Conservation (phyloP, 2,329 filamentous ascomycete species). For the Verticillium nubilum region DNA sequence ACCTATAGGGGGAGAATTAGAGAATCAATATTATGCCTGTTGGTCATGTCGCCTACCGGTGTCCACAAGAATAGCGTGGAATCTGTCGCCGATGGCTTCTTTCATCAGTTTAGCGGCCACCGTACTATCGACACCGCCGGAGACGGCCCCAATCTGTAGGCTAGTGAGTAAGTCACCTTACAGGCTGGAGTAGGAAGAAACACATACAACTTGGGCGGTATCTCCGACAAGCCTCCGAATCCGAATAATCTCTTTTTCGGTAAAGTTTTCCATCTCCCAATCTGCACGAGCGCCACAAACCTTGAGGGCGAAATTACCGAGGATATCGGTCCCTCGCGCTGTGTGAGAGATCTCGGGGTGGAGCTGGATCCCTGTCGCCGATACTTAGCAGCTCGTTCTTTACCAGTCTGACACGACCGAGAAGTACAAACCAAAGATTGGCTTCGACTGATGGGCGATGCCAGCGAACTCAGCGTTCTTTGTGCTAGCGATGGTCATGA, state of each 20-base stretch:
- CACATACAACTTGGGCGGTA: conserved; percentile 62
- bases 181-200: neutral
- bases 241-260: conserved; percentile 71
- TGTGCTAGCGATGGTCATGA: conserved; percentile 69
- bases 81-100: conserved; percentile 60
- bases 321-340: conserved; percentile 59
- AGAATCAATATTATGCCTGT: neutral
- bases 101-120: conserved; percentile 83
- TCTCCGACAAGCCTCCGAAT: conserved; percentile 80
- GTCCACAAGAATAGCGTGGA: conserved; percentile 62
- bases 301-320: conserved; percentile 77
- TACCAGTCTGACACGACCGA: conserved; percentile 1
- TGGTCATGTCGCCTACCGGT: conserved; percentile 47
- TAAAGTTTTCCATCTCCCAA: conserved; percentile 85
- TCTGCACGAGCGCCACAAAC: conserved; percentile 73
- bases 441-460: conserved; percentile 66
- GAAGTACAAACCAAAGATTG: conserved; percentile 55
- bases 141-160: conserved; percentile 47
- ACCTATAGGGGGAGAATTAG: conserved; percentile 14
- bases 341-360: conserved; percentile 83
- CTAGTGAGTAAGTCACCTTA: neutral
- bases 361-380: conserved; percentile 64
- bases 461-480: conserved; percentile 73
- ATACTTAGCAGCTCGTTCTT: conserved; percentile 5
- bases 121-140: conserved; percentile 83